phyloP scores from a whole-genome alignment of 2,329 filamentous ascomycete genomes.

The Ophiocordyceps camponoti-leonardi region DNA sequence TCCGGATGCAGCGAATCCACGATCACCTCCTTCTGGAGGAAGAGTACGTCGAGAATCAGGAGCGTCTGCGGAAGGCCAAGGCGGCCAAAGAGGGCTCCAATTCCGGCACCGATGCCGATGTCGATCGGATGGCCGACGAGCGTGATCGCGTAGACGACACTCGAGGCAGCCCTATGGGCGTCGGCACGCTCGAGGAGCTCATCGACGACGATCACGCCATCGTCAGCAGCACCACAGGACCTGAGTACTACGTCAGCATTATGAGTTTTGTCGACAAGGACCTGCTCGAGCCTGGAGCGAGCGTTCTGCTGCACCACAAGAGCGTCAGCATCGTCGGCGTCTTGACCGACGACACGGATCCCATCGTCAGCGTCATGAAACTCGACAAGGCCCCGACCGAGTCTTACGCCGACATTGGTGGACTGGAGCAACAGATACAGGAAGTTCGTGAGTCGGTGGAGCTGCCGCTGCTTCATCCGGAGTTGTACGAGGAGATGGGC shows the following conservation, averaged over 20 bases:
- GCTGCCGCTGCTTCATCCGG: constrained; percentile 82
- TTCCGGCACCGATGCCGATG: constrained; percentile 52
- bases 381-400: constrained; percentile 96
- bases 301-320: constrained; percentile 91
- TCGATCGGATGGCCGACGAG: constrained; percentile 85
- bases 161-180: constrained; percentile 96
- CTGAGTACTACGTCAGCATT: constrained; percentile 98
- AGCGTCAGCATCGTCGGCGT: constrained; percentile 96
- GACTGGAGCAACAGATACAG: constrained; percentile 86
- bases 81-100: constrained; percentile 52
- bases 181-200: constrained; percentile 93
- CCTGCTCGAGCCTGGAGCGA: constrained; percentile 86
- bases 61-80: constrained; percentile 86
- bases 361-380: constrained; percentile 96
- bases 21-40: constrained; percentile 94
- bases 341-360: constrained; percentile 88
- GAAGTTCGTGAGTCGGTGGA: constrained; percentile 96
- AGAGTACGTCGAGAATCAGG: constrained; percentile 98
- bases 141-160: constrained; percentile 92
- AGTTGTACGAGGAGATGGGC: constrained; percentile 98
- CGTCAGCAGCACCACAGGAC: constrained; percentile 90
- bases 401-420: constrained; percentile 96
- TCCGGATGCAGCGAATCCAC: constrained; percentile 97
- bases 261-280: constrained; percentile 99
- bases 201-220: constrained; percentile 99